These are phyloP conservation scores for Ustilaginoidea virens DNA, from an alignment of 2,329 filamentous ascomycete genomes.

Conservation along the genomic window DNA sequence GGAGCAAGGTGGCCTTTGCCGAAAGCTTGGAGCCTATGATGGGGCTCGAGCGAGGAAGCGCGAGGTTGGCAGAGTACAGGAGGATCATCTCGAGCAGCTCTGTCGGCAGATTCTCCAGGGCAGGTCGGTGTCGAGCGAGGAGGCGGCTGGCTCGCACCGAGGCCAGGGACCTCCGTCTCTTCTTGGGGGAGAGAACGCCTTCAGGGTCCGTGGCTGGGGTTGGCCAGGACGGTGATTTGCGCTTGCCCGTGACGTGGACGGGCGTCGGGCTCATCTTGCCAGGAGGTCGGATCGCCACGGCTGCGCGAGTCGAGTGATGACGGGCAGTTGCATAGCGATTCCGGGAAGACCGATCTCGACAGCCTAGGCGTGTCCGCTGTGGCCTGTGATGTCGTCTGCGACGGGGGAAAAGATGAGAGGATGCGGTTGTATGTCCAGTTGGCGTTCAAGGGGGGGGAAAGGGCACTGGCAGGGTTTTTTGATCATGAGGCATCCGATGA, in stretches of 20 bases:
- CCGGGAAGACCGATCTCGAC: no score
- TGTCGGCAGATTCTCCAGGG: slow-evolving; percentile 25
- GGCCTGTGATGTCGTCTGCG: no score
- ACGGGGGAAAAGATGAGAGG: no score
- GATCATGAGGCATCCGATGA: no score
- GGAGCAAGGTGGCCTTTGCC: slow-evolving; percentile 18
- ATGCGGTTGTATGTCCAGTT: no score
- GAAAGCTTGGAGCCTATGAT: slow-evolving; percentile 32
- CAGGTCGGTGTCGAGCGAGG: slow-evolving; percentile 11
- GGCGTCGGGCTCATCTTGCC: slow-evolving; percentile 33
- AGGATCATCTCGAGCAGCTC: slow-evolving; percentile 40
- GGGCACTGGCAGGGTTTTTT: no score
- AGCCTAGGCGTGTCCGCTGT: no score
- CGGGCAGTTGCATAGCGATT: no score
- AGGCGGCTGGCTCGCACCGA: slow-evolving; percentile 15
- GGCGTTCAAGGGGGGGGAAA: no score
- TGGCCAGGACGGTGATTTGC: slow-evolving; percentile 11
- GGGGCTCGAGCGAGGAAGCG: slow-evolving; percentile 28
- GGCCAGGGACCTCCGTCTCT: slow-evolving; percentile 14
- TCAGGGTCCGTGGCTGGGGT: slow-evolving; percentile 4
- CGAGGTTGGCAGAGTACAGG: slow-evolving; percentile 30
- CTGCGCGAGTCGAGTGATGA: no score
- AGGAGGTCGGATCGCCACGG: no score
- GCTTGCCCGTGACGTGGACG: slow-evolving; percentile 32
- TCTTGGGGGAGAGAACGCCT: slow-evolving; percentile 6